Evolutionary conservation across 129 eudicot species (phyloP), one percentile per base, ranked within the genome.

Genomic region (Glebionis coronaria): DNA sequence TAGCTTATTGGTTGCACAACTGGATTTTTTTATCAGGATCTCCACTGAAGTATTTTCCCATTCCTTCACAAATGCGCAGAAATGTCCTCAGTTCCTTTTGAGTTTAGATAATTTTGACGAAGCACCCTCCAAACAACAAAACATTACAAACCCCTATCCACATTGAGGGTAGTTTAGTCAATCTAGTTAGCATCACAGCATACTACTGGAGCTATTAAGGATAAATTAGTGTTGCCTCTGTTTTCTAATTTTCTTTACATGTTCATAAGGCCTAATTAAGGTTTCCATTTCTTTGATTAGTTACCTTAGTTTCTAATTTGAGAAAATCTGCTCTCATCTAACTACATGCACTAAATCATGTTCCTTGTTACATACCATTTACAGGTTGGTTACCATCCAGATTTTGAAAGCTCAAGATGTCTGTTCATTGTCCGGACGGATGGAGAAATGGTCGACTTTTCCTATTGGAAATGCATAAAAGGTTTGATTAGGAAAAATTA

Each of bases 391-490:
- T 84, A 86, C 82, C 99, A 94, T 81, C 97, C 99, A 49, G 80
- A 86, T 75, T 94, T 88, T 73, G 88, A 81, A 69, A 82, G 69
- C 73, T 94, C 99, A 0, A 80, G 97, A 56, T 94, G 99, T 67
- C 67, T 94, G 66, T 94, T 93, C 83, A 82, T 94, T 28, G 93
- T 86, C 28, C 88, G 95, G 14, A 89, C 82, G 61, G 95, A 84
- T 73, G 97, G 95, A 61, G 83, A 81, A 77, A 19, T 73, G 78
- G 87, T 89, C 0, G 99, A 93, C 60, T 93, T 93, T 73, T 93
- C 99, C 31, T 93, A 82, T 72, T 89, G 99, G 99, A 94, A 94
- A 80, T 94, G 99, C 86, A 82, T 93, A 73, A 93, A 93, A 82
- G 97, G 97, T 54, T 82, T 86, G 51, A 87, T 94, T 56, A 77